A percentile compares a stretch with the other conserved stretches of the same genome.
These are phyloP conservation scores for Dioszegia hungarica DNA, from an alignment of 768 basidiomycete species.

Conservation along the genomic window DNA sequence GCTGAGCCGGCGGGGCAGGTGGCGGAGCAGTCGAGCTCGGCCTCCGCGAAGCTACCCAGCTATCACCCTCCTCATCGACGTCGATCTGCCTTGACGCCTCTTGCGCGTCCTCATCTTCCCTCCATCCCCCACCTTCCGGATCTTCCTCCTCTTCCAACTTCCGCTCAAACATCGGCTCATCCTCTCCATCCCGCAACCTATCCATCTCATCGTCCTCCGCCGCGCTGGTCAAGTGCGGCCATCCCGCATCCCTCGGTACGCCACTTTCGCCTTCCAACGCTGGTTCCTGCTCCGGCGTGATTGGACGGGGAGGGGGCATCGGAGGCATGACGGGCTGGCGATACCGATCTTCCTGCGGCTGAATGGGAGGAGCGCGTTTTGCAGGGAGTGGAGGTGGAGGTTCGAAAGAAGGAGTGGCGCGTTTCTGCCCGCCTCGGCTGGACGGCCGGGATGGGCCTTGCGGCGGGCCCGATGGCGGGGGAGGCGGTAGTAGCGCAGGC, in stretches of 20 bases:
- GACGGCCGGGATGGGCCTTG: background rate
- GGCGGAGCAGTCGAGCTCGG: background rate
- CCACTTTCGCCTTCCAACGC: background rate
- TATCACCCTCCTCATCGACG: background rate
- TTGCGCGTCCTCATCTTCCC: background rate
- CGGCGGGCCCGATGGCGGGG: slow-evolving; percentile 3
- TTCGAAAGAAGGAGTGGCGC: slow-evolving; percentile 8
- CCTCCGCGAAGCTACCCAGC: background rate
- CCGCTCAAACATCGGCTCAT: background rate
- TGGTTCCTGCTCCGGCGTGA: background rate
- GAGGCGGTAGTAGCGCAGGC: background rate
- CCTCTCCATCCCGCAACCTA: background rate
- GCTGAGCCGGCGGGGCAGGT: background rate
- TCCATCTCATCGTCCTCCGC: background rate
- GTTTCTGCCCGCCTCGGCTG: background rate
- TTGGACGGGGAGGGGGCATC: background rate
- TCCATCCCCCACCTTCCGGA: background rate
- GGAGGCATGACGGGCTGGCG: background rate
- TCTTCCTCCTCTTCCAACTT: background rate
- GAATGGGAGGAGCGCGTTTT: background rate
- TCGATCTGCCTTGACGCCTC: background rate
- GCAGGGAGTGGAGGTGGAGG: slow-evolving; percentile 8
- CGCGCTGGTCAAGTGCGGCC: background rate
- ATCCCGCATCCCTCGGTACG: slow-evolving; percentile 3
- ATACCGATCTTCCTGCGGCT: background rate